These are phyloP conservation scores for Warburgia ugandensis DNA, from an alignment of 164 flowering plant genomes.

Conservation along the genomic window DNA sequence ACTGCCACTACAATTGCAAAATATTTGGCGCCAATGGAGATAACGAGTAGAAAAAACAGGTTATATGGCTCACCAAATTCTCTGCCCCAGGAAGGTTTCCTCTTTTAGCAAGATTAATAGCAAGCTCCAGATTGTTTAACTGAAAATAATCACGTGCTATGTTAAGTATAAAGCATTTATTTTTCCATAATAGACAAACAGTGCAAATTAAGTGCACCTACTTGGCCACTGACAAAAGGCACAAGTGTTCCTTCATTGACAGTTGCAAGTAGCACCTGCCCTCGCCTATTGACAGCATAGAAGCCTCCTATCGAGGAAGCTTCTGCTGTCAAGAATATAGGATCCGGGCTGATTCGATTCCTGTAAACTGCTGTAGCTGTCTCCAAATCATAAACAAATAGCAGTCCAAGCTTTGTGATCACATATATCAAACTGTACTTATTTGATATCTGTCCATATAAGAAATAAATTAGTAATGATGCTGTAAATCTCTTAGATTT, in stretches of 20 bases:
- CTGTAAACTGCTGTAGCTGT: conserved; percentile 94
- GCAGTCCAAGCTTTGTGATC: conserved; percentile 95
- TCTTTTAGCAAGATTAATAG: conserved; percentile 24
- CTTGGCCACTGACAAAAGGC: conserved; percentile 97
- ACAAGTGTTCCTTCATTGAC: conserved; percentile 91
- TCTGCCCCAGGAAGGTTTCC: conserved; percentile 57
- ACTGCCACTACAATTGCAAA: too few species aligned
- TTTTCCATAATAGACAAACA: background rate
- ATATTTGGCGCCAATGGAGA: too few species aligned
- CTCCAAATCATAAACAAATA: conserved; percentile 98
- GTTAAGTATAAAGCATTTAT: conserved; percentile 8
- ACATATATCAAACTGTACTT: conserved; percentile 86
- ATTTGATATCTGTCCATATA: conserved; percentile 71
- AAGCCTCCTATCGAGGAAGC: conserved; percentile 95
- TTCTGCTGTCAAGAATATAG: conserved; percentile 92
- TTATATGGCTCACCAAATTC: conserved; percentile 51
- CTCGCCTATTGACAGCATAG: conserved; percentile 93
- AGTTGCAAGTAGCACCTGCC: conserved; percentile 93
- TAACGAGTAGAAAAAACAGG: background rate
- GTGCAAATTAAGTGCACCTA: conserved; percentile 17
- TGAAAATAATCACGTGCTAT: conserved; percentile 15
- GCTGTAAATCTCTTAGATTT: background rate
- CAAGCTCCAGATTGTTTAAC: conserved; percentile 77
- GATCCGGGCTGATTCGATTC: conserved; percentile 97
- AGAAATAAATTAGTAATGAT: conserved; percentile 8